These are phyloP conservation scores for Gloeopeniophorella convolvens DNA, from an alignment of 768 basidiomycete species.

Conservation along the genomic window DNA sequence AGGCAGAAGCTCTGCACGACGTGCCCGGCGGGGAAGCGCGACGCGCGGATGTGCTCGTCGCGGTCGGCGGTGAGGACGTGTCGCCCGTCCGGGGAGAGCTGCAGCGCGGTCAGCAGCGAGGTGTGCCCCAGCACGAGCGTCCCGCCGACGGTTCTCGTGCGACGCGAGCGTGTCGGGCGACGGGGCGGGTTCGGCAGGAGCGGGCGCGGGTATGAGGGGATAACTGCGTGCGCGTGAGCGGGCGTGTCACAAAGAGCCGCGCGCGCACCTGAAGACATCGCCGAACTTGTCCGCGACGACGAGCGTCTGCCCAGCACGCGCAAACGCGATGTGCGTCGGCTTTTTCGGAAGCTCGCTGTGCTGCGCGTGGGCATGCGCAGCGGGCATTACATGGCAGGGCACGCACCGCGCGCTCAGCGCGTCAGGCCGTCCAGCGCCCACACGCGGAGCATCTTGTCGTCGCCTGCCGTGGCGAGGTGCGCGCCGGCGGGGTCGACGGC, in stretches of 20 bases:
- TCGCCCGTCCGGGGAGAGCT: constrained; percentile 59
- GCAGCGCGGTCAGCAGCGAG: constrained; percentile 71
- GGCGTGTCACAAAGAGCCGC: no score
- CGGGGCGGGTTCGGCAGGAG: constrained; percentile 11
- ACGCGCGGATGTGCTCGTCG: constrained; percentile 93
- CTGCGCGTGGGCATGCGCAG: background rate
- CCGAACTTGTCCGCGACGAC: constrained; percentile 93
- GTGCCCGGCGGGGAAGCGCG: constrained; percentile 82
- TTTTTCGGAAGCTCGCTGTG: constrained; percentile 78
- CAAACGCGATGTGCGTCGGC: constrained; percentile 64
- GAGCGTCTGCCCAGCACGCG: constrained; percentile 54
- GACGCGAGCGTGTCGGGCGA: constrained; percentile 36
- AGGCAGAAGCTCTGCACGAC: constrained; percentile 83
- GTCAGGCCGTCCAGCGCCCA: constrained; percentile 57
- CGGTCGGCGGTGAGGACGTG: constrained; percentile 87
- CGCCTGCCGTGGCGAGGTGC: constrained; percentile 58
- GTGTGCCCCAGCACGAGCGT: constrained; percentile 80
- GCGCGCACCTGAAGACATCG: constrained; percentile 79
- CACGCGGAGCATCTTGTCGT: constrained; percentile 77
- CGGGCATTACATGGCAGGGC: no score
- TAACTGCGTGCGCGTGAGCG: constrained; percentile 40
- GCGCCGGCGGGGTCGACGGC: constrained; percentile 39
- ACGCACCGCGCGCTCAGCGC: constrained; percentile 58
- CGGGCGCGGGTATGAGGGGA: constrained; percentile 38
- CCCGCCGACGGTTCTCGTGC: constrained; percentile 67